phyloP scores from a whole-genome alignment of 345 rosid species.

The Syzygium aqueum region DNA sequence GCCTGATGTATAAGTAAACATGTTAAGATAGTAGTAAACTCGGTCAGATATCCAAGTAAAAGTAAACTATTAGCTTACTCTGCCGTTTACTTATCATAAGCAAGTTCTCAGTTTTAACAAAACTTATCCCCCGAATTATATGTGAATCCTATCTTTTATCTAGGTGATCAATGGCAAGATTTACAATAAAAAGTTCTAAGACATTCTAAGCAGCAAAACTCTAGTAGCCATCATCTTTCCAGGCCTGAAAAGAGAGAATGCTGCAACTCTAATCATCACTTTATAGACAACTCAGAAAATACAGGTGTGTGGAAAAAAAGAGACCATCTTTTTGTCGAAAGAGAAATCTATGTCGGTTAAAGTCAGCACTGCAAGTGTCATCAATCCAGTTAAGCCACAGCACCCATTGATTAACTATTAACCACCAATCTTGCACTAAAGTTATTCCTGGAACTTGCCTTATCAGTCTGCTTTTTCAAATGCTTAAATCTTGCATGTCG shows the following conservation, averaged over 20 bases:
- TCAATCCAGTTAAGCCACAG: background rate
- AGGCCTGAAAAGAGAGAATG: background rate
- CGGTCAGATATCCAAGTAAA: background rate
- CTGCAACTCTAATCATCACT: slow-evolving; percentile 28
- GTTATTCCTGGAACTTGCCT: background rate
- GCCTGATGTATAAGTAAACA: background rate
- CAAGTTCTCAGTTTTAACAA: background rate
- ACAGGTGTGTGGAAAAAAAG: background rate
- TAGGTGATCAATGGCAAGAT: background rate
- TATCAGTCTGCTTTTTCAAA: background rate
- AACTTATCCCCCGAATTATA: background rate
- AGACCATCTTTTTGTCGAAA: background rate
- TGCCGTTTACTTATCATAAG: background rate
- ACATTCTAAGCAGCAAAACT: background rate
- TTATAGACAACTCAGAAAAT: background rate
- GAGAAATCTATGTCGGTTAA: background rate
- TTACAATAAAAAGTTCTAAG: background rate
- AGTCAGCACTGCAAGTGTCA: background rate
- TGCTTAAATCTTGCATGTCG: slow-evolving; percentile 2
- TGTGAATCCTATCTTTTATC: background rate
- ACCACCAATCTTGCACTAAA: background rate
- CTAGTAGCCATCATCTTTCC: background rate
- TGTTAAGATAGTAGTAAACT: background rate
- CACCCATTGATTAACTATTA: background rate
- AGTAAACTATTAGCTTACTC: background rate